Base-by-base conservation (phyloP, 1,284 basidiomycete genomes). In the Fomitopsis betulina region DNA sequence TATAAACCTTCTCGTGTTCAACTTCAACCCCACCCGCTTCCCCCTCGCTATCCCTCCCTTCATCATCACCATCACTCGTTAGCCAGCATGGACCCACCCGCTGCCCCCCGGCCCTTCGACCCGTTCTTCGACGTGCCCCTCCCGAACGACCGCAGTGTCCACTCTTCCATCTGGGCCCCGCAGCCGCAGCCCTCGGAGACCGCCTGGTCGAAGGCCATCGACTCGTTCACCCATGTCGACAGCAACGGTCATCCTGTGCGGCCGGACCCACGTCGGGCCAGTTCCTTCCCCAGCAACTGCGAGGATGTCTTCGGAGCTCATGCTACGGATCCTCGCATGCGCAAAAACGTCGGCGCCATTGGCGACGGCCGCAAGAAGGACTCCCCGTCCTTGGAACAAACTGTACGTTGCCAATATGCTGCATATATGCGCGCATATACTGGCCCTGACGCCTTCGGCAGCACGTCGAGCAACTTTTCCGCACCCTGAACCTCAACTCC, bases 391-490 rank as follows among this genome's bases (percentile, higher is more conserved):
- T 79, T 80, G 56, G 84, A 81, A 43, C 78, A 82, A 62, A 77
- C 73, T 56, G 86, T 83, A 66, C 60, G 80, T 73, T 59, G 63
- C 40, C 62, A 60, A 43, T 30, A 58, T 56, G 66, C 60, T 62
- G 62, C 50, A 60, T 71, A 59, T 62, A 67, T 65, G 58, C 63
- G 60, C 45, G 52, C 45, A 27, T 61, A 51, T 61, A 60, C 55
- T 63, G 60, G 66, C 64, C 62, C 59, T 62, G 13, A 65, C 60
- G 57, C 30, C 61, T 57, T 64, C 23, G 51, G 3, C 60, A 91
- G 87, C 86, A 89, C 67, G 85, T 91, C 62, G 87, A 89, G 65
- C 87, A 89, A 72, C 78, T 91, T 45, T 75, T 91, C 56, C 85
- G 89, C 47, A 83, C 86, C 25, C 76, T 91, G 55, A 85, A 91